A percentile compares a stretch with the other conserved stretches of the same genome.
These are phyloP conservation scores for Stagonosporopsis cucurbitacearum DNA, from an alignment of 2,329 filamentous ascomycete species.

Conservation along the genomic window DNA sequence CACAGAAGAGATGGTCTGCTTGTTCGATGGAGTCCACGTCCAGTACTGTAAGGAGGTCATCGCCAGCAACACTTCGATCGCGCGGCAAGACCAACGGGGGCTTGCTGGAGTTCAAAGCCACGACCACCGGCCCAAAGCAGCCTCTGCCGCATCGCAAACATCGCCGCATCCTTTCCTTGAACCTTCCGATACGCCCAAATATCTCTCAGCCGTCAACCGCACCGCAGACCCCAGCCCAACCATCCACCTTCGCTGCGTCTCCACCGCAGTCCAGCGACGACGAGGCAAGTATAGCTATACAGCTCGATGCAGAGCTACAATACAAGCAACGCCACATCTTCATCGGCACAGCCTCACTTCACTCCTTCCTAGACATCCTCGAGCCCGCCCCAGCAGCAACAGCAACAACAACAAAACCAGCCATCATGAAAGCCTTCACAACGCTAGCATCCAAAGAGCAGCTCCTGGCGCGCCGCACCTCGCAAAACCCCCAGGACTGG, in stretches of 20 bases:
- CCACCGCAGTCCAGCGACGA: conserved; percentile 3
- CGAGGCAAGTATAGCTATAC: conserved; percentile 7
- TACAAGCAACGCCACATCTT: conserved; percentile 46
- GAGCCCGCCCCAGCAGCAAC: conserved; percentile 26
- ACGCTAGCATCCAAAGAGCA: conserved; percentile 38
- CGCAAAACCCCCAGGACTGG: conserved; percentile 31
- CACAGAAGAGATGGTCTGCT: background rate
- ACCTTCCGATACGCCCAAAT: conserved; percentile 22
- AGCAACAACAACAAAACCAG: conserved; percentile 27
- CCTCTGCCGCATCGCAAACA: conserved; percentile 19
- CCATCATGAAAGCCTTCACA: conserved; percentile 35
- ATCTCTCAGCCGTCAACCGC: background rate
- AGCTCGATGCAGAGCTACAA: conserved; percentile 37
- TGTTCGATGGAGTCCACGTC: background rate
- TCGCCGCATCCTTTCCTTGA: conserved; percentile 31
- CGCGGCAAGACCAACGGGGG: conserved; percentile 24
- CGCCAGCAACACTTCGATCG: conserved; percentile 3
- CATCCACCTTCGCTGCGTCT: conserved; percentile 10
- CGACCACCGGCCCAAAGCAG: conserved; percentile 12
- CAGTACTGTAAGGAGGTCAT: background rate
- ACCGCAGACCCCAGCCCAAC: background rate
- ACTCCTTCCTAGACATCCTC: conserved; percentile 39
- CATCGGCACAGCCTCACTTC: conserved; percentile 40
- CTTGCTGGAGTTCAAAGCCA: conserved; percentile 29
- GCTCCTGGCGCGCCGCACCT: conserved; percentile 33